Conservation (phyloP, 768 basidiomycete species). For the Tricholoma sp. region DNA sequence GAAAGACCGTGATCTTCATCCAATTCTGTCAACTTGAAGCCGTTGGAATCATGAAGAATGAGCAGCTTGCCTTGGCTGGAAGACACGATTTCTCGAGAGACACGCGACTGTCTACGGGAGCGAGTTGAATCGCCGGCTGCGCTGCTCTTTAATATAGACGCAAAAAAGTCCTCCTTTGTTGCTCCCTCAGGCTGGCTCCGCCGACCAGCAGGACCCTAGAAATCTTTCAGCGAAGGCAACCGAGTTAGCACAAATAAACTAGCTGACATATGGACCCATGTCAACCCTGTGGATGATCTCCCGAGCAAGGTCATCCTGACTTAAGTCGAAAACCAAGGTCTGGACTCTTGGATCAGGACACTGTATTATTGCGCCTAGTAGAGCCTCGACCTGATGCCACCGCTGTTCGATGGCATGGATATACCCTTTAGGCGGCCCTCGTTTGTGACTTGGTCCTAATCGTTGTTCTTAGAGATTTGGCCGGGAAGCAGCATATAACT, state of each 20-base stretch:
- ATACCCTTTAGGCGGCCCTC: conserved; percentile 86
- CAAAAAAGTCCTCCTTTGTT: conserved; percentile 76
- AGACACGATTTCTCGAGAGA: conserved; percentile 77
- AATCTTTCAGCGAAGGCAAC: conserved; percentile 6
- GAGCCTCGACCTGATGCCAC: conserved; percentile 88
- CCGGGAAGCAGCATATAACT: background rate
- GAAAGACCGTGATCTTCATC: conserved; percentile 52
- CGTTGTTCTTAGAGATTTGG: background rate
- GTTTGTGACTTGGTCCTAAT: conserved; percentile 71
- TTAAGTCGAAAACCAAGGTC: conserved; percentile 54
- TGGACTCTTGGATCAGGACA: conserved; percentile 64
- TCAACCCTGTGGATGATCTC: conserved; percentile 77
- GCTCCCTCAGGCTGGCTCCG: conserved; percentile 53
- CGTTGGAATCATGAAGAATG: background rate
- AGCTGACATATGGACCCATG: conserved; percentile 69
- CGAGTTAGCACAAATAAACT: background rate
- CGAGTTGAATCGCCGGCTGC: conserved; percentile 49
- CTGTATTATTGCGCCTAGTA: conserved; percentile 78
- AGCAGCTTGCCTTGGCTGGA: conserved; percentile 48
- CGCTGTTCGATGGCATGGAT: conserved; percentile 90
- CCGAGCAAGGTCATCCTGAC: conserved; percentile 68
- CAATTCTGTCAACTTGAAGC: conserved; percentile 3
- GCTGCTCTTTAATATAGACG: conserved; percentile 58
- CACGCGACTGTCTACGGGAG: conserved; percentile 66
- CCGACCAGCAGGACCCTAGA: conserved; percentile 66